Evolutionary conservation across 2,329 filamentous ascomycete genomes (phyloP), one percentile per base, ranked within the genome.

Genomic region (Trichoderma koningii): DNA sequence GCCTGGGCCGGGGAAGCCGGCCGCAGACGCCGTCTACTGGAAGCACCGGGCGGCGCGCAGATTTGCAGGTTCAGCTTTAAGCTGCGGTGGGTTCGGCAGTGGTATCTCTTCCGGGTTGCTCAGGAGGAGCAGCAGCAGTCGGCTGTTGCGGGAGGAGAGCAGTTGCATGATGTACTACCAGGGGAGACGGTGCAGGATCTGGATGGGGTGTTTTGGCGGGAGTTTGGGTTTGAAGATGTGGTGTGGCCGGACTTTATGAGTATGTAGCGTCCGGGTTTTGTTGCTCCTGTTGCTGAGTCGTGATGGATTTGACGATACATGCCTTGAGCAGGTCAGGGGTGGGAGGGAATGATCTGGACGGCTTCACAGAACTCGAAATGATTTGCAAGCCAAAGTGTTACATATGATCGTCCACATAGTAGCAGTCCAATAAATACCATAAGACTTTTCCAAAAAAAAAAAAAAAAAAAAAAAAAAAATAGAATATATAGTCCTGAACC

Each of bases 71-170:
- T 75, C 38, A 71, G 72, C 45, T 75, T 75, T 57, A 79, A 77
- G 64, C 61, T 78, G 6, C 70, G 75, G 1, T 80, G 78, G 78
- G 76, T 80, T 17, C 68, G 74, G 19, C 74, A 76, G n/a, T 80
- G 78, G 79, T 80, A 75, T 50, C 2, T 72, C 3, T 67, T 68
- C 14, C 73, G 69, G 63, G 60, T 69, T 2, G 64, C 69, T 0
- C 60, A 68, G 15, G 71, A 71, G 1, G 65, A 68, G 55, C 68
- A 38, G 34, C 34, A 68, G 55, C 69, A 30, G 30, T 9, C 6
- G 6, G 30, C 30, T 34, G 30, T 10, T 34, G 9, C 30, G 9
- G 30, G 7, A 10, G 30, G 28, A 21, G 38, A 64, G 21, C 41
- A 67, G 67, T 44, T 52, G n/a, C 10, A n/a, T 59, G 28, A 7